Percentiles rank a stretch among this genome's conserved stretches.
These are phyloP conservation scores for Elsinoe arachidis DNA, from an alignment of 2,329 filamentous ascomycete species.

Conservation along the genomic window DNA sequence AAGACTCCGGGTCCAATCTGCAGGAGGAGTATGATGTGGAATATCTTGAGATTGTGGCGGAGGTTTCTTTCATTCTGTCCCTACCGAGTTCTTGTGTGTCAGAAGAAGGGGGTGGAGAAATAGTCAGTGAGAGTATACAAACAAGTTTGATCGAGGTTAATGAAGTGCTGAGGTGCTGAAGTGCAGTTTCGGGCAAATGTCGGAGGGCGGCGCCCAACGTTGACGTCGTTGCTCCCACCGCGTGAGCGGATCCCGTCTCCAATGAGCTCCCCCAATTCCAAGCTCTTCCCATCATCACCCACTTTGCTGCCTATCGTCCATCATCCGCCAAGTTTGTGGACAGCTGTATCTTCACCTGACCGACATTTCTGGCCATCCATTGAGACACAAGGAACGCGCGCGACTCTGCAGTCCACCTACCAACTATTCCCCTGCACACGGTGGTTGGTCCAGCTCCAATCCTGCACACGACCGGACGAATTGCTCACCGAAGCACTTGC, in stretches of 20 bases:
- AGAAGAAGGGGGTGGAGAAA: too few relatives aligned
- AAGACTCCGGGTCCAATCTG: neutral
- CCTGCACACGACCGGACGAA: too few relatives aligned
- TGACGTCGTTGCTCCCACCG: conserved; percentile 9
- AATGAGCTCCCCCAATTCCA: neutral
- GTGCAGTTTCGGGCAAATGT: neutral
- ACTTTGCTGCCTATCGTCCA: conserved; percentile 3
- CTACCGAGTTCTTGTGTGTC: too few relatives aligned
- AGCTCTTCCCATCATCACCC: conserved; percentile 4
- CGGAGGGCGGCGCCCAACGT: neutral
- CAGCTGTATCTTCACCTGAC: neutral
- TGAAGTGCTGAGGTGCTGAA: too few relatives aligned
- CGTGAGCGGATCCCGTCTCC: neutral
- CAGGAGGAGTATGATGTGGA: too few relatives aligned
- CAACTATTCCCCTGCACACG: neutral
- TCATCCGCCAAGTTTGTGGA: neutral
- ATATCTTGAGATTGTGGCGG: too few relatives aligned
- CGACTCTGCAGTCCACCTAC: neutral
- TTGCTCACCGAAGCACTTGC: neutral
- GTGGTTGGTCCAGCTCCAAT: neutral
- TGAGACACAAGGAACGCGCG: neutral
- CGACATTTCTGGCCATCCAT: neutral
- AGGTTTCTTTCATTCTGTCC: too few relatives aligned
- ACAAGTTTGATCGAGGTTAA: too few relatives aligned
- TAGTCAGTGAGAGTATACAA: too few relatives aligned